A percentile compares a stretch with the other conserved stretches of the same genome.
Conservation (phyloP, 2,329 filamentous ascomycete species). For the Chaetomiaceae sp. region DNA sequence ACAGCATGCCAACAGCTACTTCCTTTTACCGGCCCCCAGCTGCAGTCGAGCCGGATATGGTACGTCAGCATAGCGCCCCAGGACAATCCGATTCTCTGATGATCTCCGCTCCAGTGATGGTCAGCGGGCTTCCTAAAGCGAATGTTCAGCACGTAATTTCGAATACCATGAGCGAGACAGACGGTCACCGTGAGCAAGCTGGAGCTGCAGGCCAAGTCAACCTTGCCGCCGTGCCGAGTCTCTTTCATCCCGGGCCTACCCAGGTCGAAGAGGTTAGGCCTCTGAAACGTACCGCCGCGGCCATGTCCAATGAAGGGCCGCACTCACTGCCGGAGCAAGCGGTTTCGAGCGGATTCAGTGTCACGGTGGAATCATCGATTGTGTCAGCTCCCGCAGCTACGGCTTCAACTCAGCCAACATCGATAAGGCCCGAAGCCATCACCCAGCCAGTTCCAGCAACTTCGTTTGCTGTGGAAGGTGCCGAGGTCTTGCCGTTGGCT, state of each 20-base stretch:
- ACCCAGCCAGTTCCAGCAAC: background rate
- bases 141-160: background rate
- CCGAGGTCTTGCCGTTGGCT: background rate
- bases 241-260: background rate
- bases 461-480: background rate
- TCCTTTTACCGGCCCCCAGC: background rate
- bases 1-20: background rate
- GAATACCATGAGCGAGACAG: background rate
- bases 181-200: background rate
- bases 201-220: background rate
- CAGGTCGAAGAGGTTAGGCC: too few species aligned
- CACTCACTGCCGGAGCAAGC: background rate
- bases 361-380: background rate
- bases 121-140: background rate
- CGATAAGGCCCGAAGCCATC: background rate
- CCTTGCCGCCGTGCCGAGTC: background rate
- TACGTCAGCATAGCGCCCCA: background rate
- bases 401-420: background rate
- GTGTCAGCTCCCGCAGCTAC: background rate
- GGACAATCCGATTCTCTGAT: background rate
- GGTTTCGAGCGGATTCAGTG: slow-evolving; percentile 1
- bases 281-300: background rate
- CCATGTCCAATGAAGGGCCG: background rate
- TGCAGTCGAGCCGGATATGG: background rate
- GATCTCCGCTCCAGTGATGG: background rate